Base-by-base conservation (phyloP, 352 stramenopile species). In the Globisporangium iwayamae region DNA sequence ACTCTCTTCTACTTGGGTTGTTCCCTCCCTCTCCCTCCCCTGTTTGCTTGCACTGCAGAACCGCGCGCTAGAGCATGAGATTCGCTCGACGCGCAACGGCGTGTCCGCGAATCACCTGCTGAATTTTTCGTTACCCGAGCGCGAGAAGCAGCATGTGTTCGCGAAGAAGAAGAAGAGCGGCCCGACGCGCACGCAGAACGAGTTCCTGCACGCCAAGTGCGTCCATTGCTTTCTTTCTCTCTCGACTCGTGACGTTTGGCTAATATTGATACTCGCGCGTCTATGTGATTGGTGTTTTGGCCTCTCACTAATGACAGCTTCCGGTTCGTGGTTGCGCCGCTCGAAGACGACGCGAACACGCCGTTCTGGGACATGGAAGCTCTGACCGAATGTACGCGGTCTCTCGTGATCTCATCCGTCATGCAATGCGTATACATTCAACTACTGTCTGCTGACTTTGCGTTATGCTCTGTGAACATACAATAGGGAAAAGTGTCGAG, bases 181-280 rank as follows among this genome's bases (percentile, higher is more conserved):
- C 2, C 69, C 72, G 22, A 69, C 81, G 56, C 83, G 84, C 64
- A 94, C 86, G 48, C 84, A 92, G 54, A 89, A 67, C 68, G 84
- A 94, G 73, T 94, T 90, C 62, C 79, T 94, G 16, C 86, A 94
- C 67, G 86, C 86, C 65, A 94, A 93, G 86, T 94, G 69, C 62
- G 75, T 69, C 22, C 8, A 13, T 18, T 62, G 11, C 22, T 34
- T 7, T 55, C 3, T 61, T 32, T 5, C n/a, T 45, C 3, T 16
- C 1, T 48, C 1, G 74, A 11, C 9, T 38, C 34, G 34, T 7
- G 34, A 10, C 3, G 34, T 38, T 38, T 38, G 34, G 25, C 1
- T 28, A 28, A 28, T 41, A 41, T 13, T 41, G 36, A 45, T 45
- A 45, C 10, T 18, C 38, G 14, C n/a, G 56, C 30, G 32, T 14